These are phyloP conservation scores for Neofusicoccum ribis DNA, from an alignment of 2,329 filamentous ascomycete genomes.

Conservation along the genomic window DNA sequence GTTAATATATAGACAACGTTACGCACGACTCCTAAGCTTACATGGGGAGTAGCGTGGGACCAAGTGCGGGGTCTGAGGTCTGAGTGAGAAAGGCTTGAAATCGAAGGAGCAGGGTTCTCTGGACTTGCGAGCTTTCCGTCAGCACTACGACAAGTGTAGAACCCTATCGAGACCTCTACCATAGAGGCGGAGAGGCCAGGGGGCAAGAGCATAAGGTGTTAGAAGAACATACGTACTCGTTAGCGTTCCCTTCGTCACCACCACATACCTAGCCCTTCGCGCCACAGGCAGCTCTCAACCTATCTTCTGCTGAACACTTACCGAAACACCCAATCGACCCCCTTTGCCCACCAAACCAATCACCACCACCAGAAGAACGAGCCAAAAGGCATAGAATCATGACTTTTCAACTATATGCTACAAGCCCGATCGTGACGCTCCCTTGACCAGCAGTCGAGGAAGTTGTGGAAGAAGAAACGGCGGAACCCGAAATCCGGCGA, in stretches of 20 bases:
- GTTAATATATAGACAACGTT: background rate
- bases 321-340: too few species aligned
- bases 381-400: background rate
- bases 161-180: background rate
- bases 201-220: too few species aligned
- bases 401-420: slow-evolving; percentile 9
- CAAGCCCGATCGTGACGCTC: background rate
- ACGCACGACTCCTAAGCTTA: background rate
- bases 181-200: background rate
- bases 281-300: too few species aligned
- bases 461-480: background rate
- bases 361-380: background rate
- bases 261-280: too few species aligned
- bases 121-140: background rate
- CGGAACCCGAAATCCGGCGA: background rate
- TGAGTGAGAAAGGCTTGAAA: background rate
- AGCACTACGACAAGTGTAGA: background rate
- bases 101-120: background rate
- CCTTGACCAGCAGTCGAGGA: background rate
- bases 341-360: background rate
- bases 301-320: too few species aligned
- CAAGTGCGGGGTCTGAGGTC: background rate
- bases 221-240: too few species aligned
- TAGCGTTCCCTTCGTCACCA: too few species aligned
- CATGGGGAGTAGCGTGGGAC: background rate